These are phyloP conservation scores for Asterochloris sp. DNA, from an alignment of 139 green algal species.

Conservation along the genomic window DNA sequence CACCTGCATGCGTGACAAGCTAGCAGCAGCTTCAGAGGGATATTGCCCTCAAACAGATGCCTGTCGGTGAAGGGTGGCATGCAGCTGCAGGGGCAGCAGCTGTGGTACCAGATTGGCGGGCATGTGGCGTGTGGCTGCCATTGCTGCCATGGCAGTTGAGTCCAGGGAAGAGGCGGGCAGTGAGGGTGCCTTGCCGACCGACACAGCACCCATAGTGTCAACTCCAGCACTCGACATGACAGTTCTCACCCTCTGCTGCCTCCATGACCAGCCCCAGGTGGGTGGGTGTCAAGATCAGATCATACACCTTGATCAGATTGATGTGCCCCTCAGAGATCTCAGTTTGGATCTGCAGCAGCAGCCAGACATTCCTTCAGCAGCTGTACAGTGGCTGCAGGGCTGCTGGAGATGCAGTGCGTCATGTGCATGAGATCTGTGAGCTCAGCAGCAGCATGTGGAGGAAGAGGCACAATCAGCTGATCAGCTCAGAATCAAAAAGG, in stretches of 20 bases:
- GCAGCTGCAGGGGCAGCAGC: too few species aligned
- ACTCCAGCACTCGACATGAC: neutral
- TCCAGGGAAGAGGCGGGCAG: too few species aligned
- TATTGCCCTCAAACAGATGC: too few species aligned
- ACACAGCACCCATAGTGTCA: too few species aligned
- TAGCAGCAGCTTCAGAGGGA: too few species aligned
- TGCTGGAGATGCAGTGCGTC: neutral
- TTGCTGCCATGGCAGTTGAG: too few species aligned
- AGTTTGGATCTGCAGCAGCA: constrained; percentile 11
- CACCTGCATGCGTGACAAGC: neutral
- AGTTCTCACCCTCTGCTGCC: neutral
- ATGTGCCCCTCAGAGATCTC: constrained; percentile 19
- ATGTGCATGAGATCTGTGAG: neutral
- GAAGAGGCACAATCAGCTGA: too few species aligned
- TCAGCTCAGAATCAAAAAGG: too few species aligned
- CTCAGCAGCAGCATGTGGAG: neutral
- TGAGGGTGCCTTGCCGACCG: too few species aligned
- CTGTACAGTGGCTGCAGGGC: neutral
- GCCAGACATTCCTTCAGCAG: neutral
- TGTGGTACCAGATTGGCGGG: too few species aligned
- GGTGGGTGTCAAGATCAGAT: constrained; percentile 41
- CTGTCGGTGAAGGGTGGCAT: too few species aligned
- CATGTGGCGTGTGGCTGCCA: too few species aligned
- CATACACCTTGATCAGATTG: constrained; percentile 26
- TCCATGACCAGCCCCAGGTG: constrained; percentile 57